These are phyloP conservation scores for Elongisporangium undulatum DNA, from an alignment of 352 stramenopile genomes.

Conservation along the genomic window DNA sequence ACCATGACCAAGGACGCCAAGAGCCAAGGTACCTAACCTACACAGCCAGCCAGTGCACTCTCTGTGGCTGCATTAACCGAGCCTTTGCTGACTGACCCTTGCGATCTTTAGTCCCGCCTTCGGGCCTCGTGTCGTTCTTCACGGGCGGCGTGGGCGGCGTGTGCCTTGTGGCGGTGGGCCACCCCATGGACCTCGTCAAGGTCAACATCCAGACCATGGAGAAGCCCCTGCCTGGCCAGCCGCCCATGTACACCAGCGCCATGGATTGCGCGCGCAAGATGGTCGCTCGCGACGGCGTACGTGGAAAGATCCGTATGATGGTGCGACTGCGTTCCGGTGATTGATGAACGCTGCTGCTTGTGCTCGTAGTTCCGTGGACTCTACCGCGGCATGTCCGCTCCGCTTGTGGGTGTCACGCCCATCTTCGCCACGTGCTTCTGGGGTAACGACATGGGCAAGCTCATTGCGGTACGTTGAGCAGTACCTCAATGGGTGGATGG, in stretches of 20 bases:
- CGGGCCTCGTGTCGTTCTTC: constrained; percentile 91
- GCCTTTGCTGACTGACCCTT: constrained; percentile 3
- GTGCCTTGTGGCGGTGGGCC: constrained; percentile 90
- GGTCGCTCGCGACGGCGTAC: constrained; percentile 89
- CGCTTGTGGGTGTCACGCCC: constrained; percentile 92
- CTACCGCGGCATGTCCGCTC: constrained; percentile 95
- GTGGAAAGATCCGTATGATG: constrained; percentile 6
- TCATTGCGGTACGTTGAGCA: constrained; percentile 69
- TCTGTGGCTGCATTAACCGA: background rate
- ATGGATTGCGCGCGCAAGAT: constrained; percentile 93
- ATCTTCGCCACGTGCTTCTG: constrained; percentile 98
- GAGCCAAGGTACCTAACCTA: constrained; percentile 16
- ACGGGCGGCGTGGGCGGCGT: constrained; percentile 91
- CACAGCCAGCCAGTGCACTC: background rate
- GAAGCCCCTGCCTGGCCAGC: constrained; percentile 54
- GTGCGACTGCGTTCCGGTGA: constrained; percentile 4
- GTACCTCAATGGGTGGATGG: background rate
- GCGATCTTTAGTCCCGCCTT: constrained; percentile 25
- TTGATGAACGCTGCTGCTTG: constrained; percentile 13
- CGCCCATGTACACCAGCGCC: constrained; percentile 76
- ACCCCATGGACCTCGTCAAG: constrained; percentile 96
- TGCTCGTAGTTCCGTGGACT: constrained; percentile 55
- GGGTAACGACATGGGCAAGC: constrained; percentile 96
- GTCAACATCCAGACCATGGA: constrained; percentile 92
- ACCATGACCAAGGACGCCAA: constrained; percentile 40